These are phyloP conservation scores for Capronia americana DNA, from an alignment of 2,329 filamentous ascomycete species.

Conservation along the genomic window DNA sequence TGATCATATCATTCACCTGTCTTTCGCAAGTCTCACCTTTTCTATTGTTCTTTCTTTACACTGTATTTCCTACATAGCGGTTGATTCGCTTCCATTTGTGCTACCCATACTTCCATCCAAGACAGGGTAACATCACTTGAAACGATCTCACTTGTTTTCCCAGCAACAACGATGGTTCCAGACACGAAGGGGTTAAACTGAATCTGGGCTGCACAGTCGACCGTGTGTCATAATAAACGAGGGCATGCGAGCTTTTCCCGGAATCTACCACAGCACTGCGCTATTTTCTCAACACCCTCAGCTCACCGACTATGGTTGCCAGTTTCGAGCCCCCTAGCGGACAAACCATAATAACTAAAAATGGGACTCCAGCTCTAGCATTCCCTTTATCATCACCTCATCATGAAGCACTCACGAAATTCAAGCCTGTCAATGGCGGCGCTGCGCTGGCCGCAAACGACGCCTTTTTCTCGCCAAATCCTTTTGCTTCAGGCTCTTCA, in stretches of 20 bases:
- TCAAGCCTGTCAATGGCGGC: constrained; percentile 27
- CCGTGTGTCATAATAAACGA: not conserved
- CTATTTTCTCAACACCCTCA: not conserved
- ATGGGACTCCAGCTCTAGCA: not conserved
- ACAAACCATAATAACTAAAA: not conserved
- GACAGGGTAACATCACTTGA: not conserved
- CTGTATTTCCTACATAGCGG: not conserved
- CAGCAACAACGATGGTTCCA: not conserved
- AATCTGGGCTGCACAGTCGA: not conserved
- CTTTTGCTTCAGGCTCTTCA: constrained; percentile 30
- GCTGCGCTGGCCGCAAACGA: constrained; percentile 11
- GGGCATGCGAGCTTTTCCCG: constrained; percentile 8
- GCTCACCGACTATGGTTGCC: constrained; percentile 22
- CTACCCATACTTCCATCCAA: not conserved
- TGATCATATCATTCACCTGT: constrained; percentile 6
- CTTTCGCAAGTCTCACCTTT: constrained; percentile 9
- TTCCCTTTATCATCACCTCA: constrained; percentile 29
- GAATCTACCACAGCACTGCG: not conserved
- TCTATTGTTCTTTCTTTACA: constrained; percentile 15
- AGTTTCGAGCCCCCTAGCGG: constrained; percentile 11
- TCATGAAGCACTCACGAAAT: constrained; percentile 19
- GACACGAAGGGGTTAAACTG: not conserved
- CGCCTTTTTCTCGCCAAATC: constrained; percentile 20
- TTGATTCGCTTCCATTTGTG: not conserved
- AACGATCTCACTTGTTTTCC: constrained; percentile 14